Base-by-base conservation (phyloP, 306 rosid species). In the Lotus japonicus region DNA sequence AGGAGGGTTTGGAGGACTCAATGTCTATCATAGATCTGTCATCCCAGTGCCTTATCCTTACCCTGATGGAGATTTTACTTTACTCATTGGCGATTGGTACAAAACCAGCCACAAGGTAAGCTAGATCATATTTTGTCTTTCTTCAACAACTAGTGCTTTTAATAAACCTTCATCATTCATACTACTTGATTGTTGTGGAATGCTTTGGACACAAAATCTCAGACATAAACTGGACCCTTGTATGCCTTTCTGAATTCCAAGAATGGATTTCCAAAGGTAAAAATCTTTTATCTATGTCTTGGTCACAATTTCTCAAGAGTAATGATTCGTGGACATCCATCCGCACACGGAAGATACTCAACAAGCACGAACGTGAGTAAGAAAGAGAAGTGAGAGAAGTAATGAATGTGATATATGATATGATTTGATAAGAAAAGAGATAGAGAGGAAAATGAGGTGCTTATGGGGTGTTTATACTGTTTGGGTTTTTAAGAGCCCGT, bases 71-170 rank as follows among this genome's bases (percentile, higher is more conserved):
- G 96, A 94, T 80, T 94, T 90, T 73, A 82, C 96, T 78, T 52
- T 94, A 11, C 99, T 94, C 63, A 42, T 85, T 58, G 99, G 97
- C 65, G 97, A 94, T 78, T 94, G 99, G 97, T 84, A 77, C 84
- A 94, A 88, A 69, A 71, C 70, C 71, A 82, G 43, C 81, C 96
- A 90, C 65, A 84, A 87, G 96, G 99, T 90, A 73, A 35, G 23
- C 8, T 62, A 46, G 1, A 52, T 11, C 17, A 58, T 1, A 39
- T 49, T 49, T 16, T 23, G 35, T 19, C 55, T 12, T 45, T 48
- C 41, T 13, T 38, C 60, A 44, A 18, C 42, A 65, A 35, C 18
- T 74, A 55, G 13, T 51, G 56, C 56, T 28, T 54, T 31, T 1
- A 17, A 64, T 64, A 43, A 43, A 53, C 53, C 58, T 63, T 23